phyloP scores from a whole-genome alignment of 2,329 filamentous ascomycete genomes.

The Gyromitra esculenta region DNA sequence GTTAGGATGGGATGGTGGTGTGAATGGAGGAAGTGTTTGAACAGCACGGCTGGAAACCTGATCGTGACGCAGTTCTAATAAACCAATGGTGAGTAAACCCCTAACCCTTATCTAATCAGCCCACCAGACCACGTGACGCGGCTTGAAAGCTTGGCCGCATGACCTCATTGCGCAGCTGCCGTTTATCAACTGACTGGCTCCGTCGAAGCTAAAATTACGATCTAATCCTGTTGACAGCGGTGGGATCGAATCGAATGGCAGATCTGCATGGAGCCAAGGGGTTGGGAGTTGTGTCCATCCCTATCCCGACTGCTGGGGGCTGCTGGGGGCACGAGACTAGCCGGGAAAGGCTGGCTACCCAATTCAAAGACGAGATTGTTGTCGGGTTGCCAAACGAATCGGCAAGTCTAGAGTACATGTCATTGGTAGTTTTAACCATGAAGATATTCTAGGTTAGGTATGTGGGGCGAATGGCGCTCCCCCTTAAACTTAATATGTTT shows the following conservation, averaged over 20 bases:
- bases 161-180: conserved; percentile 2
- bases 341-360: too few species aligned
- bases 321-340: too few species aligned
- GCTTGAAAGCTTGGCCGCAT: conserved; percentile 43
- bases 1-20: not conserved
- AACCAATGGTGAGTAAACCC: not conserved
- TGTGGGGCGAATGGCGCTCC: too few species aligned
- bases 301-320: too few species aligned
- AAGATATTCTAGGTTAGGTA: too few species aligned
- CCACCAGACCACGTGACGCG: not conserved
- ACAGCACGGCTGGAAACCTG: not conserved
- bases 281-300: not conserved
- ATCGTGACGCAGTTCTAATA: conserved; percentile 18
- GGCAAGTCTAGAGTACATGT: too few species aligned
- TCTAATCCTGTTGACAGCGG: not conserved
- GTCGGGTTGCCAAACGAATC: too few species aligned
- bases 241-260: not conserved
- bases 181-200: not conserved
- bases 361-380: too few species aligned
- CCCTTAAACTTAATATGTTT: too few species aligned
- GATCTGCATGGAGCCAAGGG: not conserved
- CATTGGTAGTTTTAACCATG: too few species aligned
- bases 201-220: not conserved
- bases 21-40: not conserved
- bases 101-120: conserved; percentile 30